Conservation (phyloP, 306 rosid genomes). For the Trifolium fragiferum region DNA sequence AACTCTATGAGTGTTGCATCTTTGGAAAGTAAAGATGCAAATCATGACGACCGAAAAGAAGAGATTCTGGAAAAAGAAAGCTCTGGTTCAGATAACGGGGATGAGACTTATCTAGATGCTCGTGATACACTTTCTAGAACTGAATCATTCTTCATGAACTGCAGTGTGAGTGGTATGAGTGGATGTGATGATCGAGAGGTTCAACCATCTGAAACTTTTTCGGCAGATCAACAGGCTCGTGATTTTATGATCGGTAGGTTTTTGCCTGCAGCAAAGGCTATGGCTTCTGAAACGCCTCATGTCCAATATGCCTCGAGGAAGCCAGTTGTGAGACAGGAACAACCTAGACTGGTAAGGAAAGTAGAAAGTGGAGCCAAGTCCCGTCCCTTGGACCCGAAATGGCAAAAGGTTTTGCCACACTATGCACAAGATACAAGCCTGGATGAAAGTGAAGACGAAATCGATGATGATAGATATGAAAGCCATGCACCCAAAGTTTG, state of each 20-base stretch:
- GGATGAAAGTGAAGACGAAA: conserved; percentile 68
- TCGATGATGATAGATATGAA: conserved; percentile 53
- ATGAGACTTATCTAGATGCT: conserved; percentile 76
- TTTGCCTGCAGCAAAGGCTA: conserved; percentile 94
- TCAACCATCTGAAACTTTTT: conserved; percentile 52
- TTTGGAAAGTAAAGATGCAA: conserved; percentile 44
- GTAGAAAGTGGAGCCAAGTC: conserved; percentile 43
- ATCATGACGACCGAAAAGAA: conserved; percentile 44
- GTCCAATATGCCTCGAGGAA: conserved; percentile 57
- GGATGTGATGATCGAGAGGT: conserved; percentile 66
- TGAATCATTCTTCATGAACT: conserved; percentile 75
- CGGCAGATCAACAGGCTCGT: conserved; percentile 71
- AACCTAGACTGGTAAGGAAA: conserved; percentile 52
- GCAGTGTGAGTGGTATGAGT: conserved; percentile 85
- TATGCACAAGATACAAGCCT: conserved; percentile 49
- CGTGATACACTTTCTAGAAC: conserved; percentile 76
- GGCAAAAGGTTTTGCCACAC: conserved; percentile 50
- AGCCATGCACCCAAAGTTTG: conserved; percentile 58
- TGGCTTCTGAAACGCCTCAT: conserved; percentile 78
- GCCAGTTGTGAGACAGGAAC: conserved; percentile 53
- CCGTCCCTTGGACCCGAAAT: conserved; percentile 45
- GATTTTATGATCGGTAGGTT: conserved; percentile 91
- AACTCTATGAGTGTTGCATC: conserved; percentile 45
- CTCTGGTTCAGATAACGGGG: conserved; percentile 64
- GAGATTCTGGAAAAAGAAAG: conserved; percentile 41